Percentiles rank a stretch among this genome's conserved stretches.
Evolutionary conservation across 2,329 filamentous ascomycete genomes (phyloP).

Genomic region (Pseudogymnoascus pannorum): DNA sequence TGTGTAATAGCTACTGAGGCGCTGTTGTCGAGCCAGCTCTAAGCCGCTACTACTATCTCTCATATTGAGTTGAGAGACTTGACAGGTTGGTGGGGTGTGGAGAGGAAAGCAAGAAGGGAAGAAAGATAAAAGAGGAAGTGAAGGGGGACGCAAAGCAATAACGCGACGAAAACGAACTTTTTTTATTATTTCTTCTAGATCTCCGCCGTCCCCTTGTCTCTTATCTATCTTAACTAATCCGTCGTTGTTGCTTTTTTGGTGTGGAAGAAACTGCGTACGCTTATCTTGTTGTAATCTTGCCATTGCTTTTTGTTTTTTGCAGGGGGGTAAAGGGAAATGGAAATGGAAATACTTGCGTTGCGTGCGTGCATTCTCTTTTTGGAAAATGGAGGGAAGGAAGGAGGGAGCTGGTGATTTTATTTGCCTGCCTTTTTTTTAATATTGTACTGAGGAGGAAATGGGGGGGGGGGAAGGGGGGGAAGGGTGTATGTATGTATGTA

Average conservation of each 20-base stretch:
- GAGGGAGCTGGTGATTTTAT: neutral
- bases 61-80: no score
- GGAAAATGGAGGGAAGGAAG: neutral
- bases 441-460: neutral
- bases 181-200: no score
- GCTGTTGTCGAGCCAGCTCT: slow-evolving; percentile 65
- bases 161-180: neutral
- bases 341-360: no score
- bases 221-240: no score
- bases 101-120: no score
- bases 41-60: no score
- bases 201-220: no score
- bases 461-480: neutral
- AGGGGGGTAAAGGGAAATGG: neutral
- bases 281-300: neutral
- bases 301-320: neutral
- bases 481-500: neutral
- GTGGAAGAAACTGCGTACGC: neutral
- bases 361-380: neutral
- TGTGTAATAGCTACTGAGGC: slow-evolving; percentile 65
- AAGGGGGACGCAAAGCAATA: neutral
- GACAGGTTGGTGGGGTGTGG: no score
- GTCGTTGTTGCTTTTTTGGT: no score
- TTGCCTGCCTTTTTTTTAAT: neutral
- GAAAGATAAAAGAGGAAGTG: no score